These are phyloP conservation scores for Eragrostis nindensis DNA, from an alignment of 176 grass and related monocot species.

Conservation along the genomic window DNA sequence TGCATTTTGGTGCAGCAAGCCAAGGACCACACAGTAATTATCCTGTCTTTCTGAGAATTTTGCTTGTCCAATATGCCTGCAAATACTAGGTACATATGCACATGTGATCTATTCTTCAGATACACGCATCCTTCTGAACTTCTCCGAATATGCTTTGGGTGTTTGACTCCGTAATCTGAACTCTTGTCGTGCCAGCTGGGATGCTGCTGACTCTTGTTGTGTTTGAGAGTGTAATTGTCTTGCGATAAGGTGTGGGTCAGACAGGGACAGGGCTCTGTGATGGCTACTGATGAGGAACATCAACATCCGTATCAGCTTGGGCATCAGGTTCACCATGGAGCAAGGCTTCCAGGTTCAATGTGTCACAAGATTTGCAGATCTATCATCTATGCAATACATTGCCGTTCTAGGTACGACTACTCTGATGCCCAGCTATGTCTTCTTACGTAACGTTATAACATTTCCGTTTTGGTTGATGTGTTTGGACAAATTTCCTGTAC, in stretches of 20 bases:
- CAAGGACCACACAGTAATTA: neutral
- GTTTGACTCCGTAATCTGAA: neutral
- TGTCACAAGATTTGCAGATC: neutral
- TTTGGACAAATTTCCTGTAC: no score
- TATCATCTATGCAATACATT: no score
- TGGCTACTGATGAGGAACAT: neutral
- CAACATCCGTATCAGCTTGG: neutral
- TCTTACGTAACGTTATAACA: no score
- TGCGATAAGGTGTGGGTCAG: neutral
- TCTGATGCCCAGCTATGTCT: no score
- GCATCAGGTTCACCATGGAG: neutral
- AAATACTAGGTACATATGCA: neutral
- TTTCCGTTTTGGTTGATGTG: no score
- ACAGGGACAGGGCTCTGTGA: neutral
- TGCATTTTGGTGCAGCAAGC: neutral
- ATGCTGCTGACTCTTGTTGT: neutral
- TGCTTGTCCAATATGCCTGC: neutral
- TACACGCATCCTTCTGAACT: neutral
- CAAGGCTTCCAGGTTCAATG: neutral
- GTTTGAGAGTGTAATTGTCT: neutral
- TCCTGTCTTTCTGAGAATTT: neutral
- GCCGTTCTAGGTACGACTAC: no score
- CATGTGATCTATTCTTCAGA: neutral
- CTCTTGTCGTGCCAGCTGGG: no score
- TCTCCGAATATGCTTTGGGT: neutral